These are phyloP conservation scores for Cyclospora cayetanensis DNA, from an alignment of 169 alveolate species.

Conservation along the genomic window DNA sequence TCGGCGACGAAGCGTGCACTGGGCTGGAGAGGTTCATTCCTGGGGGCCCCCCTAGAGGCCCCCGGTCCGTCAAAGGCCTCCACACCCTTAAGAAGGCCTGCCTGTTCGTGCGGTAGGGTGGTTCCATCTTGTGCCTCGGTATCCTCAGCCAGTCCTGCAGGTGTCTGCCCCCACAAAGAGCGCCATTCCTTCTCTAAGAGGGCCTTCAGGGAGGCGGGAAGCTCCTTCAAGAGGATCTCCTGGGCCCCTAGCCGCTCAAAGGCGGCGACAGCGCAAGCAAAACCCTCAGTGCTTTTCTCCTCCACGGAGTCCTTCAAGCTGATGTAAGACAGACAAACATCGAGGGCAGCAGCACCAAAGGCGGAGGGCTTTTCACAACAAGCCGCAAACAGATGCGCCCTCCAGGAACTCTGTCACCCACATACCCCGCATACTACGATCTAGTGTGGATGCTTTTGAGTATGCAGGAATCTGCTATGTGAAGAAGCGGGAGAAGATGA, in stretches of 20 bases:
- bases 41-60: not conserved
- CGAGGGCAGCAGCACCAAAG: not conserved
- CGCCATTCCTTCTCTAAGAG: not conserved
- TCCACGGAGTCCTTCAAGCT: not conserved
- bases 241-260: not conserved
- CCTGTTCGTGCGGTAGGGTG: too few relatives aligned
- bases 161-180: not conserved
- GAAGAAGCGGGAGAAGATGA: too few relatives aligned
- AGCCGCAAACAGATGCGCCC: too few relatives aligned
- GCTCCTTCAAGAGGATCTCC: not conserved
- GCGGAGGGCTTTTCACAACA: too few relatives aligned
- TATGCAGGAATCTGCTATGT: too few relatives aligned
- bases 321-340: not conserved
- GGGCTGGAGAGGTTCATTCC: not conserved
- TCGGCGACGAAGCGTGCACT: not conserved
- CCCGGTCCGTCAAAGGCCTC: not conserved
- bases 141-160: not conserved
- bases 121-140: not conserved
- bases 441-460: too few relatives aligned
- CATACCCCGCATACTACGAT: too few relatives aligned
- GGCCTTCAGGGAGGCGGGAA: not conserved
- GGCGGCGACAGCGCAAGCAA: conserved; percentile 6
- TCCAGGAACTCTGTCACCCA: too few relatives aligned
- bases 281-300: not conserved
- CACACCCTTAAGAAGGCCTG: not conserved